Conservation (phyloP, 1,139 yeast species). For the Groenewaldozyma auringiensis region DNA sequence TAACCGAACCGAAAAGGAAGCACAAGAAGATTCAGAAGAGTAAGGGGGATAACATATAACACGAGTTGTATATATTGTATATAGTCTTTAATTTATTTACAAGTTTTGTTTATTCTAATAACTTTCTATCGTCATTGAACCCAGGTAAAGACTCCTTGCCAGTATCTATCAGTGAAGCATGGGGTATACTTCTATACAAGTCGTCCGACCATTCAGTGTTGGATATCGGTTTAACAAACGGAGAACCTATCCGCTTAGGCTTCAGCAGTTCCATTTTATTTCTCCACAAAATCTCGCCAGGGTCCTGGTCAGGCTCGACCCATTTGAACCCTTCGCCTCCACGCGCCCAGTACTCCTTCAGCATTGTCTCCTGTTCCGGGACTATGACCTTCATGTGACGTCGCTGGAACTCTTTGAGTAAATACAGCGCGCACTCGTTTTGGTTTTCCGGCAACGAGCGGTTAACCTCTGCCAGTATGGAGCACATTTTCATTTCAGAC, state of each 20-base stretch:
- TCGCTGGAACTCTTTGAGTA: conserved; percentile 25
- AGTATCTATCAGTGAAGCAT: conserved; percentile 25
- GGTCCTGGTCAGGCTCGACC: conserved; percentile 79
- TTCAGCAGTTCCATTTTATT: conserved; percentile 23
- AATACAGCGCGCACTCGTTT: conserved; percentile 30
- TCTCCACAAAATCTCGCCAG: conserved; percentile 60
- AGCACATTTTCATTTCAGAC: conserved; percentile 61
- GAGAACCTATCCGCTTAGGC: conserved; percentile 20
- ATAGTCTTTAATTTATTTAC: conserved; percentile 3
- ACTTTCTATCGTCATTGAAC: not conserved
- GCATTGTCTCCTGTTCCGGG: conserved; percentile 63
- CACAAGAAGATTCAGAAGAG: conserved; percentile 9
- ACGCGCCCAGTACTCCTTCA: conserved; percentile 70
- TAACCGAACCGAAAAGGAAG: conserved; percentile 37
- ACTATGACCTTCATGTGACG: conserved; percentile 43
- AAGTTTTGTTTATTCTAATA: not conserved
- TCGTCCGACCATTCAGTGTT: conserved; percentile 23
- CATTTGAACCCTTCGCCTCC: conserved; percentile 73
- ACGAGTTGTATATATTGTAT: conserved; percentile 4
- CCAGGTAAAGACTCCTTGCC: conserved; percentile 9
- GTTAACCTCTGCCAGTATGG: conserved; percentile 61
- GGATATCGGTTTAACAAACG: conserved; percentile 16
- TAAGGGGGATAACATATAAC: not conserved
- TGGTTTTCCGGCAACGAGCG: conserved; percentile 33
- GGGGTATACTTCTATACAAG: conserved; percentile 22